These are phyloP conservation scores for Blastomyces gilchristii DNA, from an alignment of 2,329 filamentous ascomycete genomes.

Conservation along the genomic window DNA sequence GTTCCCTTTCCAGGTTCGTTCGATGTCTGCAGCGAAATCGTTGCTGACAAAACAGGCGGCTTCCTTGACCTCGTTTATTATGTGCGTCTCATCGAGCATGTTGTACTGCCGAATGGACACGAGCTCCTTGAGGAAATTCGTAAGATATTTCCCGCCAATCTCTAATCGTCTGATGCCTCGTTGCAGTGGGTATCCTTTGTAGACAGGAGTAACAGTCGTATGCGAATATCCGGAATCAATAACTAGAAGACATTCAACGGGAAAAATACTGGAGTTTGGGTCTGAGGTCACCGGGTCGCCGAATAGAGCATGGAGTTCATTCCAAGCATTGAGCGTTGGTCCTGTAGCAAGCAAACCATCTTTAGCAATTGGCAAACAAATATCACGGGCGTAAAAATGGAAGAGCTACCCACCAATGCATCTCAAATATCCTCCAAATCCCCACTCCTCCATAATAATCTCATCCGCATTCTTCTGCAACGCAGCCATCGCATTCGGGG, in stretches of 20 bases:
- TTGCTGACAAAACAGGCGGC: slow-evolving; percentile 70
- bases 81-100: slow-evolving; percentile 84
- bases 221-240: slow-evolving; percentile 90
- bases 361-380: neutral
- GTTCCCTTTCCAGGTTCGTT: slow-evolving; percentile 72
- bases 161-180: slow-evolving; percentile 74
- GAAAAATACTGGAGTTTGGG: slow-evolving; percentile 35
- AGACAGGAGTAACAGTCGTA: slow-evolving; percentile 78
- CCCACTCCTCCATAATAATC: slow-evolving; percentile 95
- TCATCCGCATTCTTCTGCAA: slow-evolving; percentile 89
- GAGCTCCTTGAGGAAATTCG: slow-evolving; percentile 82
- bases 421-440: slow-evolving; percentile 76
- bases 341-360: slow-evolving; percentile 37
- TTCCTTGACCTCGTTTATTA: slow-evolving; percentile 96
- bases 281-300: slow-evolving; percentile 44
- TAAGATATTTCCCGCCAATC: slow-evolving; percentile 83
- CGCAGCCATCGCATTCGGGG: slow-evolving; percentile 68
- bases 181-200: slow-evolving; percentile 71
- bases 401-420: slow-evolving; percentile 51
- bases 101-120: slow-evolving; percentile 89
- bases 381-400: too few species aligned
- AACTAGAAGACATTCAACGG: slow-evolving; percentile 73
- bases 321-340: slow-evolving; percentile 69
- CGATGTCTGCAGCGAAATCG: slow-evolving; percentile 68
- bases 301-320: slow-evolving; percentile 61